phyloP scores from a whole-genome alignment of 768 basidiomycete species.

The Inosperma sp. region DNA sequence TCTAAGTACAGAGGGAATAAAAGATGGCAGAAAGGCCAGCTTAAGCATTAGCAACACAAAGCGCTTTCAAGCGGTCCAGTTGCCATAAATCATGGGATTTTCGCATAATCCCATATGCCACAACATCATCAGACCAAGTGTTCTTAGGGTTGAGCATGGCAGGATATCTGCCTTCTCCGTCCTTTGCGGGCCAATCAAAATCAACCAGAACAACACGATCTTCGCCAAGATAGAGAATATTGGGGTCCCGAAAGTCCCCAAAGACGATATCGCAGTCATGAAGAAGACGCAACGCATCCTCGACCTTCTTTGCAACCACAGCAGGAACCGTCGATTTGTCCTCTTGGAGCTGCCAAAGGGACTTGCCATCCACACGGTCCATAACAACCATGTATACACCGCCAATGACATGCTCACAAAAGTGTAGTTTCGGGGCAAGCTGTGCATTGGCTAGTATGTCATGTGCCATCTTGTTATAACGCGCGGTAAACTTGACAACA shows the following conservation, averaged over 20 bases:
- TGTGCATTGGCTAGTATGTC: conserved; percentile 11
- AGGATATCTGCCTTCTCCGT: conserved; percentile 21
- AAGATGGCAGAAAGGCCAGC: conserved; percentile 6
- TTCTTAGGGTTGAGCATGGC: conserved; percentile 16
- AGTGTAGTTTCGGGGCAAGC: conserved; percentile 19
- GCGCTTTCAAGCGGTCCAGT: conserved; percentile 11
- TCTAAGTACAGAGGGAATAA: too few species aligned
- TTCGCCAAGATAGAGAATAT: conserved; percentile 19
- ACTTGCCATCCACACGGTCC: conserved; percentile 17
- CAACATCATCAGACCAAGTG: conserved; percentile 14
- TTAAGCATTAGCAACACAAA: conserved; percentile 5
- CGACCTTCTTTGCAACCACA: conserved; percentile 11
- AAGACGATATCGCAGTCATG: conserved; percentile 22
- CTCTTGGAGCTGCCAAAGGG: conserved; percentile 13
- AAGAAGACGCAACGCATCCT: conserved; percentile 14
- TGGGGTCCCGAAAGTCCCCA: conserved; percentile 28
- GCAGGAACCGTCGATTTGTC: conserved; percentile 24
- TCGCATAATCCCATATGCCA: conserved; percentile 18
- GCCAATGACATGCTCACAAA: conserved; percentile 16
- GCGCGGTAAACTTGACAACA: conserved; percentile 20
- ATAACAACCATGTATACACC: conserved; percentile 21
- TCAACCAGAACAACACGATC: conserved; percentile 21
- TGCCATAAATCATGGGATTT: conserved; percentile 23
- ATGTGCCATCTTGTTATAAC: conserved; percentile 15
- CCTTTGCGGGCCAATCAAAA: conserved; percentile 28